Conservation (phyloP, 2,329 filamentous ascomycete species). For the Hymenoscyphus repandus region DNA sequence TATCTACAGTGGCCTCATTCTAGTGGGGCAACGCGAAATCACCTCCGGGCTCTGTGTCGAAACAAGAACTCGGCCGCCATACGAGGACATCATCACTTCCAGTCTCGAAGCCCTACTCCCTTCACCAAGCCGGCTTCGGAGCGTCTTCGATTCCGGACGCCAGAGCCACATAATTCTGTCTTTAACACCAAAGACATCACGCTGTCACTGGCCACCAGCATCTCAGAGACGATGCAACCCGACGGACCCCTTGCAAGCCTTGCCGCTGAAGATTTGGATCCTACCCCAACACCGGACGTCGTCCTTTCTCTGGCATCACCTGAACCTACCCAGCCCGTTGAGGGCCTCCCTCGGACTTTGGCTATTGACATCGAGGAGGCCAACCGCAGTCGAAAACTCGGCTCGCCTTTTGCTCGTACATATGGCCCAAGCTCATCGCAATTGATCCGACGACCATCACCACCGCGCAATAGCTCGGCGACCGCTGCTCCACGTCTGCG, state of each 20-base stretch:
- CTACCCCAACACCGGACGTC: background rate
- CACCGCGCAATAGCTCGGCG: constrained; percentile 14
- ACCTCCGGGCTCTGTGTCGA: constrained; percentile 59
- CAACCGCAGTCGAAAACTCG: constrained; percentile 17
- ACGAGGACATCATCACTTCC: constrained; percentile 40
- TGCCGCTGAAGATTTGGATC: constrained; percentile 35
- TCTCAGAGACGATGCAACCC: constrained; percentile 59
- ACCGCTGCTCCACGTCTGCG: constrained; percentile 17
- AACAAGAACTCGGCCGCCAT: constrained; percentile 42
- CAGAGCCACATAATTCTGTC: constrained; percentile 41
- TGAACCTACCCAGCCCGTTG: constrained; percentile 11
- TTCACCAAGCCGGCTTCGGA: constrained; percentile 46
- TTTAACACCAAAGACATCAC: constrained; percentile 60
- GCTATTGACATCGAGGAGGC: constrained; percentile 5
- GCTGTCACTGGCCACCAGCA: constrained; percentile 57
- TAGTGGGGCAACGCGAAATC: constrained; percentile 54
- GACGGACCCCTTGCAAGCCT: constrained; percentile 57
- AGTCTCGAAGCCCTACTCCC: constrained; percentile 50
- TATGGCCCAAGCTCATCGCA: constrained; percentile 55
- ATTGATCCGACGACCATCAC: constrained; percentile 12
- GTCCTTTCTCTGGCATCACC: background rate
- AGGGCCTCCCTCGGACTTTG: constrained; percentile 9
- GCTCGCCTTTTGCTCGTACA: constrained; percentile 46
- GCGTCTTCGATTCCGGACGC: constrained; percentile 44
- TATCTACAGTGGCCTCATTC: constrained; percentile 62